Evolutionary conservation across 768 basidiomycete genomes (phyloP).

Genomic region (Tulasnella sp.): DNA sequence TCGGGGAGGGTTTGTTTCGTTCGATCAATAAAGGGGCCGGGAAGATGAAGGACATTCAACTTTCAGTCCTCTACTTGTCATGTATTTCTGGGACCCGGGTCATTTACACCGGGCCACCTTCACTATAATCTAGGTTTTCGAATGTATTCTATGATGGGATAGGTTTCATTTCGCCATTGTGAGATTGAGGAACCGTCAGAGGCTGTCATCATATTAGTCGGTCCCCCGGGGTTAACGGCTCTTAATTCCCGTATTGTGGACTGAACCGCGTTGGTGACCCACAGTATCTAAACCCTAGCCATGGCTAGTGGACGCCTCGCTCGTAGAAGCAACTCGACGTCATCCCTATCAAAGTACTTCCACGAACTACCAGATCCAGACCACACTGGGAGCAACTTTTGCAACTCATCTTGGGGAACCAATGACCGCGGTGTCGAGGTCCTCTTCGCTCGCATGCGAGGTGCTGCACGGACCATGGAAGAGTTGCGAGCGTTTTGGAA

Average conservation of each 20-base stretch:
- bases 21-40: not conserved
- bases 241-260: too few relatives aligned
- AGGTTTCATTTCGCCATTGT: not conserved
- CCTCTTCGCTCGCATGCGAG: conserved; percentile 80
- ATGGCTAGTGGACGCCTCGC: conserved; percentile 47
- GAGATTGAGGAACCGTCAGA: too few relatives aligned
- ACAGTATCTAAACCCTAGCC: not conserved
- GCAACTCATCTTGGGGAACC: conserved; percentile 93
- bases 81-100: not conserved
- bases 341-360: conserved; percentile 38
- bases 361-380: conserved; percentile 26
- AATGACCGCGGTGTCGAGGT: conserved; percentile 86
- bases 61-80: not conserved
- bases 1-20: not conserved
- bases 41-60: not conserved
- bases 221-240: too few relatives aligned
- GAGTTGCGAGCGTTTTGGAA: conserved; percentile 86
- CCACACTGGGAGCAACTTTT: conserved; percentile 65
- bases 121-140: not conserved
- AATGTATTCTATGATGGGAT: not conserved
- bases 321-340: conserved; percentile 70
- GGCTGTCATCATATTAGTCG: too few relatives aligned
- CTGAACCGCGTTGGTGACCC: too few relatives aligned
- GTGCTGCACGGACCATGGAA: conserved; percentile 80
- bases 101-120: not conserved